Evolutionary conservation across 768 basidiomycete genomes (phyloP).

Genomic region (Strobilomyces echinocephalus): DNA sequence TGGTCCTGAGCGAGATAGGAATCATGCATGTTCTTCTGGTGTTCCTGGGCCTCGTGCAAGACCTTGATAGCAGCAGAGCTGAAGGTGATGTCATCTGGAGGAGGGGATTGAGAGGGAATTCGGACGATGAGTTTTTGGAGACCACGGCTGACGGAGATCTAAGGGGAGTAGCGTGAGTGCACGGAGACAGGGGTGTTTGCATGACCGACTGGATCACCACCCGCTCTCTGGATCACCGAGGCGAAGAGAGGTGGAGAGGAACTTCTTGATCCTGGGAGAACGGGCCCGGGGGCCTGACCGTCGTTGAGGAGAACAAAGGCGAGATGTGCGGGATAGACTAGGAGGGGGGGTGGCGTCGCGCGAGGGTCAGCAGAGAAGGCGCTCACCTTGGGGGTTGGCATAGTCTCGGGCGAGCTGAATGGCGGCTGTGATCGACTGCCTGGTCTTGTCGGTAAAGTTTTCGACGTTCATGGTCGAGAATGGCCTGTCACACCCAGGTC

Average conservation of each 20-base stretch:
- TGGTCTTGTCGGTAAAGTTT: slow-evolving; percentile 76
- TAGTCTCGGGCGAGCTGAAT: slow-evolving; percentile 82
- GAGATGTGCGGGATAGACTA: slow-evolving; percentile 81
- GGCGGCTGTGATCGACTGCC: slow-evolving; percentile 63
- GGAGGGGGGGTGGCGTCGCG: background rate
- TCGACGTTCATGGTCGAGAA: slow-evolving; percentile 49
- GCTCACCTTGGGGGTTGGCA: slow-evolving; percentile 70
- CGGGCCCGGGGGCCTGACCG: slow-evolving; percentile 33
- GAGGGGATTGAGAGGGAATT: slow-evolving; percentile 76
- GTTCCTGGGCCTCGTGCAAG: slow-evolving; percentile 67
- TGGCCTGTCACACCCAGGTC: too few relatives aligned
- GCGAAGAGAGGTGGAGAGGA: slow-evolving; percentile 61
- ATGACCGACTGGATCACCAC: slow-evolving; percentile 70
- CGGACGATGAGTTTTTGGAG: slow-evolving; percentile 76
- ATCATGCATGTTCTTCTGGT: slow-evolving; percentile 84
- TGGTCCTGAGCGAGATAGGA: slow-evolving; percentile 93
- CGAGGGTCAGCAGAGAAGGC: background rate
- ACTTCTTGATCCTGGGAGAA: slow-evolving; percentile 31
- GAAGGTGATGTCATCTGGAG: slow-evolving; percentile 75
- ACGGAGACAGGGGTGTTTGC: background rate
- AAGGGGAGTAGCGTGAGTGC: background rate
- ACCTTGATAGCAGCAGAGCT: slow-evolving; percentile 55
- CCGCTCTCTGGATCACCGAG: slow-evolving; percentile 75
- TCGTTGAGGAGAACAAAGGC: slow-evolving; percentile 80
- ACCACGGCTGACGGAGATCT: slow-evolving; percentile 61